These are phyloP conservation scores for Triangularia verruculosa DNA, from an alignment of 2,329 filamentous ascomycete genomes.

Conservation along the genomic window DNA sequence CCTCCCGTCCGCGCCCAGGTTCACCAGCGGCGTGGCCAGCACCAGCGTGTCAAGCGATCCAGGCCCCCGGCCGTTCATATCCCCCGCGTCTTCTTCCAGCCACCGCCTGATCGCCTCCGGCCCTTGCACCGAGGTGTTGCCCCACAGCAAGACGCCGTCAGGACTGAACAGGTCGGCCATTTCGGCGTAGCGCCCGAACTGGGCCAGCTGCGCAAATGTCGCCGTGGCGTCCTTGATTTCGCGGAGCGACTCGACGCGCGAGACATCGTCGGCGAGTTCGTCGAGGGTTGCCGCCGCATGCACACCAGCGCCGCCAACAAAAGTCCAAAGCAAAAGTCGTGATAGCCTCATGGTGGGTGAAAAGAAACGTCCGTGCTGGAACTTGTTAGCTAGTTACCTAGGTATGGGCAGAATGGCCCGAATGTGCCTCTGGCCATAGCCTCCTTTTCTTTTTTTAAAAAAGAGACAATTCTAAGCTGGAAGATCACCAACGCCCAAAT, in stretches of 20 bases:
- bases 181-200: slow-evolving; percentile 13
- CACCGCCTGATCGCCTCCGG: slow-evolving; percentile 5
- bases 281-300: background rate
- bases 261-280: slow-evolving; percentile 9
- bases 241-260: slow-evolving; percentile 14
- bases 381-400: too few species aligned
- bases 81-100: slow-evolving; percentile 5
- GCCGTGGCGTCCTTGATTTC: slow-evolving; percentile 17
- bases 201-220: slow-evolving; percentile 14
- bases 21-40: slow-evolving; percentile 13
- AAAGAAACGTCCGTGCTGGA: too few species aligned
- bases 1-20: slow-evolving; percentile 8
- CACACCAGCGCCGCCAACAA: background rate
- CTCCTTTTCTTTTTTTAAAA: too few species aligned
- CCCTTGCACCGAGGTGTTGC: slow-evolving; percentile 1
- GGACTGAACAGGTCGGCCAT: slow-evolving; percentile 13
- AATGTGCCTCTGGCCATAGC: background rate
- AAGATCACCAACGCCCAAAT: background rate
- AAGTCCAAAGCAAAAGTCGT: background rate
- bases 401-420: background rate
- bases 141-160: slow-evolving; percentile 10
- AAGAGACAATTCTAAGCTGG: background rate
- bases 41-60: slow-evolving; percentile 14
- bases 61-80: slow-evolving; percentile 5
- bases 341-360: background rate